phyloP scores from a whole-genome alignment of 495 filamentous ascomycete genomes.

The Tuber magnatum region DNA sequence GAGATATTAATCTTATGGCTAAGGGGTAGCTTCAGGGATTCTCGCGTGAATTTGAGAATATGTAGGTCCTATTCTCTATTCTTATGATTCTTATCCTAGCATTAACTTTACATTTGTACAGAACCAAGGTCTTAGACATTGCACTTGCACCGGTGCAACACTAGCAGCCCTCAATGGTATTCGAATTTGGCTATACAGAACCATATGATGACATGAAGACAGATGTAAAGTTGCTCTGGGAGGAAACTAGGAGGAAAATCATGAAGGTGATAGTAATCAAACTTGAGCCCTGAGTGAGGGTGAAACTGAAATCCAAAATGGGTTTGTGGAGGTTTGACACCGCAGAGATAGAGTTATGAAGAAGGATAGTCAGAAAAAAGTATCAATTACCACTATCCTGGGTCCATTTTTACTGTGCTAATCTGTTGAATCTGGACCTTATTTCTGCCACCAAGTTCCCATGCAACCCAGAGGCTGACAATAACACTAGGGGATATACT shows the following conservation, averaged over 20 bases:
- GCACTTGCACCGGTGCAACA: neutral
- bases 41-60: neutral
- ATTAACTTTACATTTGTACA: neutral
- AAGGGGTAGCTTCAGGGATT: neutral
- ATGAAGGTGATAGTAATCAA: neutral
- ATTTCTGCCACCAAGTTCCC: neutral
- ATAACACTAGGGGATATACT: neutral
- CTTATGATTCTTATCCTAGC: neutral
- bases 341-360: neutral
- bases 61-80: neutral
- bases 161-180: neutral
- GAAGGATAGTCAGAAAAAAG: neutral
- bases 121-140: neutral
- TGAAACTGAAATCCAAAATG: neutral
- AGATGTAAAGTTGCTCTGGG: neutral
- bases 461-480: neutral
- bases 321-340: neutral
- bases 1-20: neutral
- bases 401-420: neutral
- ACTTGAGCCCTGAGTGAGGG: neutral
- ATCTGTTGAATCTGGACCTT: neutral
- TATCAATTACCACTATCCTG: neutral
- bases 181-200: neutral
- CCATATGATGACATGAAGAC: neutral
- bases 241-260: neutral